Evolutionary conservation across 1,284 basidiomycete genomes (phyloP).

Genomic region (Rhodotorula mucilaginosa): DNA sequence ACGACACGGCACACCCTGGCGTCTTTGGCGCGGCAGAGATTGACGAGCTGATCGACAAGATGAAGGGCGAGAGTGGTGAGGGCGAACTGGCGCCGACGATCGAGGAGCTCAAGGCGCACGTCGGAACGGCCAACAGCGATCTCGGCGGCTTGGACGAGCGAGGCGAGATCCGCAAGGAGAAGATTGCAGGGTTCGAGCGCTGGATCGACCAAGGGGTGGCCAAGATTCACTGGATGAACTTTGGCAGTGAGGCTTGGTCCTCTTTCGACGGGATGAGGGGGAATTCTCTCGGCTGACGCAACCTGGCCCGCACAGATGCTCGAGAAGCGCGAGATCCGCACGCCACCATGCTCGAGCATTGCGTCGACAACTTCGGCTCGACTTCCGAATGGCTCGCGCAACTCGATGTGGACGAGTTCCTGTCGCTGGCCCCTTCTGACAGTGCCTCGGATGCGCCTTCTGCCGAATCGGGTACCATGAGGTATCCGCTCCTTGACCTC

Average conservation of each 20-base stretch:
- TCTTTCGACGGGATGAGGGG: fast-evolving
- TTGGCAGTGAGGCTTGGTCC: constrained; percentile 18
- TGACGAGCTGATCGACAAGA: constrained; percentile 26
- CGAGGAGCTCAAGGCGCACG: constrained; percentile 32
- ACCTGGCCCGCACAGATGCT: constrained; percentile 5
- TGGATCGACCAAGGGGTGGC: constrained; percentile 32
- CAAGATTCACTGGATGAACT: constrained; percentile 30
- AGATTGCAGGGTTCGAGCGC: constrained; percentile 29
- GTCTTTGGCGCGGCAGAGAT: constrained; percentile 33
- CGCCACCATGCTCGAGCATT: constrained; percentile 28
- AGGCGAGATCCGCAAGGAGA: constrained; percentile 21
- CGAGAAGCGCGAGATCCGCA: constrained; percentile 14
- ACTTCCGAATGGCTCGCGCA: constrained; percentile 28
- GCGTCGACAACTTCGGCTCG: constrained; percentile 12
- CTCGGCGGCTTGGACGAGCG: constrained; percentile 23
- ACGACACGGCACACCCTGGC: constrained; percentile 30
- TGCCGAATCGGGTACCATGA: not conserved
- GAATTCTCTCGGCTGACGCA: not conserved
- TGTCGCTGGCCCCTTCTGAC: constrained; percentile 11
- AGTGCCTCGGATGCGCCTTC: constrained; percentile 15
- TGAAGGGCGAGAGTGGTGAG: constrained; percentile 17
- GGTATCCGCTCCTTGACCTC: constrained; percentile 34
- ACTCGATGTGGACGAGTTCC: constrained; percentile 36
- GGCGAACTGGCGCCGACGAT: constrained; percentile 29
- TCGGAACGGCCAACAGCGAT: constrained; percentile 10